Percentiles rank a stretch among this genome's conserved stretches.
Evolutionary conservation across 345 rosid species (phyloP).

Genomic region (Ceriops zippeliana): DNA sequence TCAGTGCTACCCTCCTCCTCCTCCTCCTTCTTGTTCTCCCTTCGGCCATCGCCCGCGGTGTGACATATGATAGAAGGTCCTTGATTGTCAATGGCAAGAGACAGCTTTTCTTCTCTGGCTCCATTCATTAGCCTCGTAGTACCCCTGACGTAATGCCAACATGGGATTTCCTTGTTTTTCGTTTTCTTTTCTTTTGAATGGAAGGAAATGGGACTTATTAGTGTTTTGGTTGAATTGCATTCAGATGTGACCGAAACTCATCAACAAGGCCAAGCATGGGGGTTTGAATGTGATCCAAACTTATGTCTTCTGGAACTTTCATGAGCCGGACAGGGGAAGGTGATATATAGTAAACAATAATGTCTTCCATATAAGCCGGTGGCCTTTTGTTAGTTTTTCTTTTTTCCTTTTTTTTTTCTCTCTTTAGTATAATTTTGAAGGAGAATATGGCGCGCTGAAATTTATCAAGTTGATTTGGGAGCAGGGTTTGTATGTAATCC

Average conservation of each 20-base stretch:
- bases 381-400: neutral
- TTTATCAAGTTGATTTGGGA: constrained; percentile 60
- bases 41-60: constrained; percentile 17
- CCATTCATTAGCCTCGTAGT: constrained; percentile 84
- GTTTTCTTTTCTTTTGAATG: neutral
- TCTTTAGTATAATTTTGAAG: constrained; percentile 62
- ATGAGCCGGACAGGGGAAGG: constrained; percentile 61
- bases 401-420: neutral
- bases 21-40: constrained; percentile 5
- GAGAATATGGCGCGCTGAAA: constrained; percentile 61
- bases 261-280: constrained; percentile 47
- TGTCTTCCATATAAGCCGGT: too few relatives aligned
- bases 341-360: neutral
- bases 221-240: constrained; percentile 7
- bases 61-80: constrained; percentile 59
- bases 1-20: constrained; percentile 15
- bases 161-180: neutral
- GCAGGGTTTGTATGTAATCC: constrained; percentile 52
- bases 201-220: neutral
- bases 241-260: constrained; percentile 53
- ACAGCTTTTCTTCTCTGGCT: constrained; percentile 71
- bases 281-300: constrained; percentile 61
- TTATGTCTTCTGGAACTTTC: constrained; percentile 62
- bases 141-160: constrained; percentile 49
- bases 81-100: constrained; percentile 56